Conservation (phyloP, 495 filamentous ascomycete species). For the Penicillium cosmopolitanum region DNA sequence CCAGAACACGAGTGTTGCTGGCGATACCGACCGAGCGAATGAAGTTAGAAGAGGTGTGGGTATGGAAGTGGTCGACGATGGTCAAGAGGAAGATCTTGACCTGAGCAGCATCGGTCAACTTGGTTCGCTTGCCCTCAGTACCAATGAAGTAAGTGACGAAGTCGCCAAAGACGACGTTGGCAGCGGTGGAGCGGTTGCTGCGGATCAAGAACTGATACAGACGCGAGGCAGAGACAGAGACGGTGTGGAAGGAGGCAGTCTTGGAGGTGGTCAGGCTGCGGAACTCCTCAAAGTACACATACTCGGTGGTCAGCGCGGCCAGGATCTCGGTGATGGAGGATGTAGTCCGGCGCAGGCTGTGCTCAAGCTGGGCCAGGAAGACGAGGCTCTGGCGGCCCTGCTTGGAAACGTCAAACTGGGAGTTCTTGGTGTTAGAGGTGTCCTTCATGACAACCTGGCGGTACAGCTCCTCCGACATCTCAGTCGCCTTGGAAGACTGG, state of each 20-base stretch:
- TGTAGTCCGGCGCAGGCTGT: slow-evolving; percentile 31
- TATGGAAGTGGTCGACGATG: slow-evolving; percentile 35
- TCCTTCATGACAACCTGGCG: slow-evolving; percentile 39
- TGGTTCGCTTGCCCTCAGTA: slow-evolving; percentile 36
- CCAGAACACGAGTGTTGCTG: slow-evolving; percentile 32
- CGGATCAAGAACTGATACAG: slow-evolving; percentile 37
- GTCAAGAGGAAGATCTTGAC: slow-evolving; percentile 35
- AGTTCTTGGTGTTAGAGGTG: slow-evolving; percentile 23
- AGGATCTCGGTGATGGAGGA: slow-evolving; percentile 42
- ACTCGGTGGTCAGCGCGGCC: slow-evolving; percentile 39
- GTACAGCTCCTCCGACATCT: slow-evolving; percentile 40
- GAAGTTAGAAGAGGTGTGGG: slow-evolving; percentile 38
- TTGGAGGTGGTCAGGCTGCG: slow-evolving; percentile 32
- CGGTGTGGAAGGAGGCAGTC: slow-evolving; percentile 32
- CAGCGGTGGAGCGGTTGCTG: slow-evolving; percentile 26
- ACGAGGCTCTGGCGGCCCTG: slow-evolving; percentile 40
- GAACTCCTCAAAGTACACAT: slow-evolving; percentile 45
- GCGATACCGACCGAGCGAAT: slow-evolving; percentile 44
- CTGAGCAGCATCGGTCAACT: slow-evolving; percentile 29
- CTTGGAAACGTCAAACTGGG: slow-evolving; percentile 30
- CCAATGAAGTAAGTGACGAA: slow-evolving; percentile 35
- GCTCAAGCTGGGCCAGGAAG: slow-evolving; percentile 45
- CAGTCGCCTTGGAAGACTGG: slow-evolving; percentile 33
- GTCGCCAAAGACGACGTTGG: slow-evolving; percentile 28
- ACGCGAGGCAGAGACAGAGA: slow-evolving; percentile 31